Evolutionary conservation across 495 filamentous ascomycete species (phyloP), one percentile per base, ranked within the genome.

Genomic region (Neurospora sp.): DNA sequence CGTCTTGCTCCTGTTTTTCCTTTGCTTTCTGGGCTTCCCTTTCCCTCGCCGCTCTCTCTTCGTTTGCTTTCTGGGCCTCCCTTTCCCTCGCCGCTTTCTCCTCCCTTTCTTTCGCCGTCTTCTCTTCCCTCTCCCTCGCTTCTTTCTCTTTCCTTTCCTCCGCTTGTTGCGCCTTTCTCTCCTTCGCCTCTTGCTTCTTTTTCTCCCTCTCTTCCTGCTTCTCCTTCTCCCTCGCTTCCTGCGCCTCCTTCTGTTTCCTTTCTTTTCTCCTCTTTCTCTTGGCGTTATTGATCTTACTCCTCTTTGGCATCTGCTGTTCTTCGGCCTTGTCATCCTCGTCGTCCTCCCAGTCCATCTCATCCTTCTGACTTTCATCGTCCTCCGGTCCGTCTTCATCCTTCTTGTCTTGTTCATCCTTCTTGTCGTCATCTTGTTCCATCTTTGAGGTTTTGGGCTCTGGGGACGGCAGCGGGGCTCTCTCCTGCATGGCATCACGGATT

Each of bases 401-500:
- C 35, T 35, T 35, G 35, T 35, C 35, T 27, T 27, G 27, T 35
- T 35, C 31, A 5, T 5, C 31, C 31, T 35, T 35, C 35, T 35
- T 35, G 35, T 35, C 35, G 31, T 35, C 31, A 5, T 35, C 35
- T 35, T 73, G 76, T 42, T 82, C 83, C 14, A 78, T 74, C 8
- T 75, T 72, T 37, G 73, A 70, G 3, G 12, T 48, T 20, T 27
- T 73, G 68, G 72, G 75, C 41, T 3, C 17, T 17, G 69, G 35
- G 16, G 77, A 7, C 35, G 35, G 35, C 35, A 35, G 35, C 35
- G 35, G 35, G 35, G 35, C 35, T 35, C 35, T 5, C 35, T 35
- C 35, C 35, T 35, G 89, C 7, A 92, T 90, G 0, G 87, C 91
- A 77, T 97, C 93, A 48, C 90, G 90, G 74, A 99, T 99, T 0